These are phyloP conservation scores for Bonia amplexicaulis DNA, from an alignment of 176 grass and related monocot genomes.

Conservation along the genomic window DNA sequence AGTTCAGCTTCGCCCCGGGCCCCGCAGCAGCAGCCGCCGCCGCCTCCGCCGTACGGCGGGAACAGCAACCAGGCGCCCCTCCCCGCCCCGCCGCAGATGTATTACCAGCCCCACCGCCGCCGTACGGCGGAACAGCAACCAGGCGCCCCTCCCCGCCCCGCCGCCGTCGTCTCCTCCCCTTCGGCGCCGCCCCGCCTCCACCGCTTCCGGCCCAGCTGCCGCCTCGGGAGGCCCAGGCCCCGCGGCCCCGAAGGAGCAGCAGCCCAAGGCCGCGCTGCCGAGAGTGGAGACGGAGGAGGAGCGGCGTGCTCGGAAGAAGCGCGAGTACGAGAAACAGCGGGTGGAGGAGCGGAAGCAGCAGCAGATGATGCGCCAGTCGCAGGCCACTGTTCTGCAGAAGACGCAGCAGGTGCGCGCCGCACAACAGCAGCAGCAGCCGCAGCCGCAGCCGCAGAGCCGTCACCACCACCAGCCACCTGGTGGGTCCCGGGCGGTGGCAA, in stretches of 20 bases:
- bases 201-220: constrained; percentile 28
- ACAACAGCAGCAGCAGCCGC: constrained; percentile 31
- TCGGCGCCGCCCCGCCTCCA: constrained; percentile 46
- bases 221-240: constrained; percentile 22
- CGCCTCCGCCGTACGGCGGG: constrained; percentile 2
- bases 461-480: constrained; percentile 28
- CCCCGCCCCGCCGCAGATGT: constrained; percentile 31
- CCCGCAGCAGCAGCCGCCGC: neutral
- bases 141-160: constrained; percentile 45
- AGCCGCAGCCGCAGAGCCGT: constrained; percentile 36
- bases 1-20: constrained; percentile 31
- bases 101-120: constrained; percentile 46
- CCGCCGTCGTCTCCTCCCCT: constrained; percentile 44
- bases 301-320: constrained; percentile 60
- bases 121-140: constrained; percentile 33
- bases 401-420: constrained; percentile 39
- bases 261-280: constrained; percentile 27
- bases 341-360: constrained; percentile 65
- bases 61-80: too few relatives aligned
- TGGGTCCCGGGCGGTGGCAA: constrained; percentile 8
- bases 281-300: constrained; percentile 79
- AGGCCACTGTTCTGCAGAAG: constrained; percentile 83
- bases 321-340: constrained; percentile 83
- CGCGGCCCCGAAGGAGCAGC: constrained; percentile 27
- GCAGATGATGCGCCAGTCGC: constrained; percentile 69